Conservation (phyloP, 495 filamentous ascomycete genomes). For the Aspergillus kassunensis region DNA sequence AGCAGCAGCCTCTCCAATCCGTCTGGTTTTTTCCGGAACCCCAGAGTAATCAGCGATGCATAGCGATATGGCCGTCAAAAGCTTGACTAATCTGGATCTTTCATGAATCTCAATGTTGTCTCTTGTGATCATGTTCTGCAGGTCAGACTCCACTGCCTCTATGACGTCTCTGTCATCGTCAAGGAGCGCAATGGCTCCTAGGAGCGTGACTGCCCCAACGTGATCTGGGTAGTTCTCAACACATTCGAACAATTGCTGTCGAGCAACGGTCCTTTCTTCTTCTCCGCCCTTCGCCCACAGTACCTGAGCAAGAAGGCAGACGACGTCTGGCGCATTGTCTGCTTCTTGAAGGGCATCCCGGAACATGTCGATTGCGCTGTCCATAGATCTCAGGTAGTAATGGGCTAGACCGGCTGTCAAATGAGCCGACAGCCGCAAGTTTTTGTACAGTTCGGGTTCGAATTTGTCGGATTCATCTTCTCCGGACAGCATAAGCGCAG, state of each 20-base stretch:
- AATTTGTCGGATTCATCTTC: conserved; percentile 49
- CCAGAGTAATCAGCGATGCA: conserved; percentile 29
- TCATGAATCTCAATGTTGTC: conserved; percentile 49
- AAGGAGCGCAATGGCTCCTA: conserved; percentile 78
- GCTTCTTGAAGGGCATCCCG: conserved; percentile 77
- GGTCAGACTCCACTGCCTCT: conserved; percentile 75
- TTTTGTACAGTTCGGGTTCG: conserved; percentile 56
- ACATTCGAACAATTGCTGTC: conserved; percentile 73
- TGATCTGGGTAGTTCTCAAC: conserved; percentile 71
- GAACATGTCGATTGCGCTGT: conserved; percentile 72
- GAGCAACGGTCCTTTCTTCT: conserved; percentile 67
- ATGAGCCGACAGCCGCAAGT: conserved; percentile 75
- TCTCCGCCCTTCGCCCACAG: conserved; percentile 86
- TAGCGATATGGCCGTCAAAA: conserved; percentile 56
- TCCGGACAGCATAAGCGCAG: conserved; percentile 65
- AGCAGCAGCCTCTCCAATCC: conserved; percentile 54
- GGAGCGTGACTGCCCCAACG: conserved; percentile 68
- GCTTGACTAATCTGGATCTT: conserved; percentile 49
- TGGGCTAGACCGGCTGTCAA: conserved; percentile 79
- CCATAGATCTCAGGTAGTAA: conserved; percentile 61
- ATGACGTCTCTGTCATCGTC: conserved; percentile 73
- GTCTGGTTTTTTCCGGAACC: conserved; percentile 34
- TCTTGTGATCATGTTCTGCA: conserved; percentile 63
- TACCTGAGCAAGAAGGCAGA: conserved; percentile 83
- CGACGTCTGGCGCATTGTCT: conserved; percentile 71